A percentile compares a stretch with the other conserved stretches of the same genome.
Conservation (phyloP, 495 filamentous ascomycete species). For the Aspergillus bertholletiae region DNA sequence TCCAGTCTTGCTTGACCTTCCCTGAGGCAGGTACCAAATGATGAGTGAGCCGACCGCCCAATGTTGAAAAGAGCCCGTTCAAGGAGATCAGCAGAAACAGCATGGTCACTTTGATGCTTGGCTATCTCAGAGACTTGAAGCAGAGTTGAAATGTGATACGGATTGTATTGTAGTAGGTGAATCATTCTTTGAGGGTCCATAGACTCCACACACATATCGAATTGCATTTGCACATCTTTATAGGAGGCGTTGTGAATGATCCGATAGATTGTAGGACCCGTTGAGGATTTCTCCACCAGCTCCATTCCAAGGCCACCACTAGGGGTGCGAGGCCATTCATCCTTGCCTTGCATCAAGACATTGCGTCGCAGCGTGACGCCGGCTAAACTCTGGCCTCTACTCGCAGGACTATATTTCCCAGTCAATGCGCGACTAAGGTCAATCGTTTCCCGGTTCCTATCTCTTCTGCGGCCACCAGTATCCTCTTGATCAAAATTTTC, state of each 20-base stretch:
- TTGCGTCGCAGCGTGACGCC: slow-evolving; percentile 72
- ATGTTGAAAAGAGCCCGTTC: slow-evolving; percentile 93
- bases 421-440: slow-evolving; percentile 71
- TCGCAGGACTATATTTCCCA: slow-evolving; percentile 54
- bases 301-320: slow-evolving; percentile 86
- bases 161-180: slow-evolving; percentile 62
- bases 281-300: slow-evolving; percentile 55
- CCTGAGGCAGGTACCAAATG: slow-evolving; percentile 70
- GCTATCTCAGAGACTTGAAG: slow-evolving; percentile 91
- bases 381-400: slow-evolving; percentile 57
- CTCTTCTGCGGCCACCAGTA: slow-evolving; percentile 49
- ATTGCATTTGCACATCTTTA: slow-evolving; percentile 69
- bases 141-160: slow-evolving; percentile 90
- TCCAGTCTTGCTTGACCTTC: slow-evolving; percentile 76
- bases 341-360: slow-evolving; percentile 82
- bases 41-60: slow-evolving; percentile 76
- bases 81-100: slow-evolving; percentile 79
- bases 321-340: slow-evolving; percentile 81
- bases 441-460: slow-evolving; percentile 51
- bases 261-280: slow-evolving; percentile 49
- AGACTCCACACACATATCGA: slow-evolving; percentile 73
- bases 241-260: slow-evolving; percentile 78
- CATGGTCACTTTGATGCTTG: slow-evolving; percentile 81
- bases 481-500: slow-evolving; percentile 56
- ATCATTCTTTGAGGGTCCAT: slow-evolving; percentile 75